Evolutionary conservation across 1,284 basidiomycete species (phyloP), one percentile per base, ranked within the genome.

Genomic region (Pseudozyma sp.): DNA sequence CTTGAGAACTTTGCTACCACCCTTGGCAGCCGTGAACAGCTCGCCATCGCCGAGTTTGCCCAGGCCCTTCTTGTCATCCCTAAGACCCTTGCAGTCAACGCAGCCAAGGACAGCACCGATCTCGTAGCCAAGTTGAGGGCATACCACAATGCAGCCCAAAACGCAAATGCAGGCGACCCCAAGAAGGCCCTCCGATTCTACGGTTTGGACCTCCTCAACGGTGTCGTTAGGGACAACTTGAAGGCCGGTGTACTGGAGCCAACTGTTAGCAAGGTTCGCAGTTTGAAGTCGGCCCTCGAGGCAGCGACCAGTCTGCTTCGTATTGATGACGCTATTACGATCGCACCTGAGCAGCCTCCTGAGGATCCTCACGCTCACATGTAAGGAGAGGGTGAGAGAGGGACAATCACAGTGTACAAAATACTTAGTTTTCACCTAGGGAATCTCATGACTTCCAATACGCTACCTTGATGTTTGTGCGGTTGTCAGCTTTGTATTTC

Each of bases 1-100:
- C 88, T 99, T 60, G 97, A 99, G 86, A 99, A 98, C 87, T 99
- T 98, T 88, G 97, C 97, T 1, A 97, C 94, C 8, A 99, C 95
- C 19, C 87, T 77, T 59, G 96, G 96, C 48, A 98, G 95, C 36
- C 89, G 97, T 80, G 97, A 99, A 87, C 97, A 99, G 86, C 89
- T 99, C 50, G 97, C 97, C 34, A 98, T 99, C 80, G 97, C 96
- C 40, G 97, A 99, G 86, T 99, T 99, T 85, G 96, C 97, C 39
- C 89, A 90, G 77, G 93, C 97, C 5, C 89, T 99, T 56, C 88
- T 99, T 44, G 90, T 95, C 18, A 99, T 99, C 79, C 70, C 96
- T 67, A 99, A 99, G 88, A 95, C 92, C 21, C 91, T 99, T 21
- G 92, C 97, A 1, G 93, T 98, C 70, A 99, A 99, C 85, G 97